Base-by-base conservation (phyloP, 129 eudicot genomes). In the Flaveria linearis region DNA sequence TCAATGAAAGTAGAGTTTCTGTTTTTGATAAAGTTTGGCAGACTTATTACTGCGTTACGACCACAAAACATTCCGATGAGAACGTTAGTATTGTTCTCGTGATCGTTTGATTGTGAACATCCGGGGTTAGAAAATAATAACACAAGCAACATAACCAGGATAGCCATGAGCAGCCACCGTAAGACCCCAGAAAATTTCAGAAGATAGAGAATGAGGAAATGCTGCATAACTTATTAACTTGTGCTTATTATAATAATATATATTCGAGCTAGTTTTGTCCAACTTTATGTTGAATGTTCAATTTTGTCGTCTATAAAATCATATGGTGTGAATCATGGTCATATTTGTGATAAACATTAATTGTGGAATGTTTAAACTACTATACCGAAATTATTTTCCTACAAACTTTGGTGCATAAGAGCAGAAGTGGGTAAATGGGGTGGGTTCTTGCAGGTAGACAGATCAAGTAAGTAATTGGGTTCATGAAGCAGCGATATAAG, bases 1-100 rank as follows among this genome's bases (percentile, higher is more conserved):
- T 86, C 84, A 22, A 73, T n/a, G 57, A 90, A 72, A 2, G 89
- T 84, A 0, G 85, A 71, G 57, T 86, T 82, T 0, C 82, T 83
- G 72, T 86, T 90, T 70, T 43, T 52, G 64, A 51, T 77, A 18
- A 88, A 86, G 18, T 74, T 73, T 0, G 23, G 18, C 42, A 5
- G 67, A 63, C 15, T 51, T 50, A 0, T 7, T 2, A 69, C 53
- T 9, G 82, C 66, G 10, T 5, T 62, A 49, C 8, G 1, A 52
- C 82, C 82, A 63, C 78, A 63, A 14, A 61, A 62, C 15, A 8
- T 3, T 23, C 3, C 30, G 67, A 71, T 49, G 30, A 7, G 46
- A 25, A 22, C 60, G 63, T 78, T 60, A 22, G 53, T 78, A 47
- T 60, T 5, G 56, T 60, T 71, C 9, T 43, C 26, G 28, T 15